phyloP scores from a whole-genome alignment of 192 early-diverging fungal species.

The Spizellomyces sp. region DNA sequence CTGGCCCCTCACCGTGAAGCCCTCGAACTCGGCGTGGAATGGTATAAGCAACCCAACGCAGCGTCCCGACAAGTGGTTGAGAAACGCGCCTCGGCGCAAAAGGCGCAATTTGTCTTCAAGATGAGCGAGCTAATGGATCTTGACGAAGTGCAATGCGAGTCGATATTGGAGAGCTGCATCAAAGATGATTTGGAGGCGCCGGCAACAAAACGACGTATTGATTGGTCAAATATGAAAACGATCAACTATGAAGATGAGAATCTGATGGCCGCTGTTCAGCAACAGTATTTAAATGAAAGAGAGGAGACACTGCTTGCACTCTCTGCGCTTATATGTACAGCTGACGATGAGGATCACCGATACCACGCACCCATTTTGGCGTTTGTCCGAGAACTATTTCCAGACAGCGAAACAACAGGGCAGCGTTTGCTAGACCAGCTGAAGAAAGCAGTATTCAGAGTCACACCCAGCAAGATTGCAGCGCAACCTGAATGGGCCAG shows the following conservation, averaged over 20 bases:
- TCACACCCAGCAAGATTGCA: slow-evolving; percentile 32
- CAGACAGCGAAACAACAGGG: slow-evolving; percentile 1
- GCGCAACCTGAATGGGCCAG: slow-evolving; percentile 20
- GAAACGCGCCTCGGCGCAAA: neutral
- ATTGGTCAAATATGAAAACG: slow-evolving; percentile 31
- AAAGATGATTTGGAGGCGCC: slow-evolving; percentile 31
- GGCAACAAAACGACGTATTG: slow-evolving; percentile 22
- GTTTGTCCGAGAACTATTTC: slow-evolving; percentile 17
- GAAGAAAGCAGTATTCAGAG: neutral
- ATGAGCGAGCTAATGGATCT: slow-evolving; percentile 30
- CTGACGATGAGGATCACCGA: slow-evolving; percentile 27
- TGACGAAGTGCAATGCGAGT: slow-evolving; percentile 34
- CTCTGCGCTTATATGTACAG: slow-evolving; percentile 33
- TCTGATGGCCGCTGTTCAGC: slow-evolving; percentile 21
- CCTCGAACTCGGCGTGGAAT: slow-evolving; percentile 8
- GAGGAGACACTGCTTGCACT: slow-evolving; percentile 24
- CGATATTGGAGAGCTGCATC: slow-evolving; percentile 30
- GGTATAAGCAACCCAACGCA: slow-evolving; percentile 25
- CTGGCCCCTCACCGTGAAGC: slow-evolving; percentile 22
- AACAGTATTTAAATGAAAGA: slow-evolving; percentile 37
- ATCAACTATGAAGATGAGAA: slow-evolving; percentile 33
- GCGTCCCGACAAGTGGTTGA: slow-evolving; percentile 32
- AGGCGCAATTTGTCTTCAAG: slow-evolving; percentile 24
- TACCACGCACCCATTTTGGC: slow-evolving; percentile 7
- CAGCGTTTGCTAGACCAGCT: slow-evolving; percentile 32